phyloP scores from a whole-genome alignment of 345 rosid genomes.

The Lepidium sativum region DNA sequence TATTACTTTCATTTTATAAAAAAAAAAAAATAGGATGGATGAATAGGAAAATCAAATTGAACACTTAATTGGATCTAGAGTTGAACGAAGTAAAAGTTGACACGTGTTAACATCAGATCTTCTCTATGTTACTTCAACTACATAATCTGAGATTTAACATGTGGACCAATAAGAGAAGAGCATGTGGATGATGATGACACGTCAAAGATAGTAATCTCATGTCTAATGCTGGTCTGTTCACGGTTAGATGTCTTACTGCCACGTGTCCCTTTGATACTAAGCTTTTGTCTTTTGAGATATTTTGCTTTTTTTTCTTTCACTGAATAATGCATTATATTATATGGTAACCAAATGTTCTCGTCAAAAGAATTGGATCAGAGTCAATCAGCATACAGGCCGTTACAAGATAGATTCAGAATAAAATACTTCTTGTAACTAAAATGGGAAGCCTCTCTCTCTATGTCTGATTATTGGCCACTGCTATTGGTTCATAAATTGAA shows the following conservation, averaged over 20 bases:
- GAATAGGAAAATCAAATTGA: slow-evolving; percentile 8
- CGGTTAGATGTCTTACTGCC: neutral
- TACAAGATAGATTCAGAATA: too few species aligned
- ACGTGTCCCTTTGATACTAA: neutral
- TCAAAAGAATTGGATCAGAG: too few species aligned
- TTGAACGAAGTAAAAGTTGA: neutral
- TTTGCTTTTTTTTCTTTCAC: too few species aligned
- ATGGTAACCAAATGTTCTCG: too few species aligned
- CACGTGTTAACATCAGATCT: slow-evolving; percentile 15
- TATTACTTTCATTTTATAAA: too few species aligned
- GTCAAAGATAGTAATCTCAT: slow-evolving; percentile 3
- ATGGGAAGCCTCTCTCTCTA: too few species aligned
- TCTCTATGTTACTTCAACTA: slow-evolving; percentile 6
- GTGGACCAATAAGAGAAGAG: neutral
- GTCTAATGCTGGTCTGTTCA: slow-evolving; percentile 6
- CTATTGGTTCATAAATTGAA: too few species aligned
- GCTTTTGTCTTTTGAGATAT: slow-evolving; percentile 1
- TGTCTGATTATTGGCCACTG: too few species aligned
- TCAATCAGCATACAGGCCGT: too few species aligned
- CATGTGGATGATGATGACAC: slow-evolving; percentile 19
- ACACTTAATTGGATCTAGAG: slow-evolving; percentile 7
- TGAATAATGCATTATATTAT: too few species aligned
- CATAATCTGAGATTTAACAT: slow-evolving; percentile 18
- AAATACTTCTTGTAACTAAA: too few species aligned
- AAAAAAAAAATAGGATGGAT: too few species aligned